Base-by-base conservation (phyloP, 108 stramenopile species). In the Mediolabrus comicus region DNA sequence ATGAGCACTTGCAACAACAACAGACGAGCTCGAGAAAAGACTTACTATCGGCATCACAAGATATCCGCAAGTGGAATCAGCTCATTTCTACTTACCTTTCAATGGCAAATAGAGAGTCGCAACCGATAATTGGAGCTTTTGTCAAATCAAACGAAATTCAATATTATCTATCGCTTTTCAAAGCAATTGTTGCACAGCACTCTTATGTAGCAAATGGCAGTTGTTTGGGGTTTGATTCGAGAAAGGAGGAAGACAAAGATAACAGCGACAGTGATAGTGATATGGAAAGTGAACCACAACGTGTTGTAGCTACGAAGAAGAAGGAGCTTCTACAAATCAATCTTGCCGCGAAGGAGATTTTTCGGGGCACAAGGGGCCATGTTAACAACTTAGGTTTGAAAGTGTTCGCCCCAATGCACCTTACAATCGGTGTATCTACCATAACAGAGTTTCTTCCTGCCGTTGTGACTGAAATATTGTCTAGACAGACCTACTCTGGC, bases 181-280 rank as follows among this genome's bases (percentile, higher is more conserved):
- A 67, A 56, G 54, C 77, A 36, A 43, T 78, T 22, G 43, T 60
- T 30, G 51, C 69, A 22, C 59, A 39, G 4, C 77, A 78, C 46
- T 63, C 77, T n/a, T 78, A 78, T 41, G 17, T 71, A 54, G 65
- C 77, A 39, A 78, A 78, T 60, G 33, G 77, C 22, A 63, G 76
- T 39, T 63, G 52, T 36, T 28, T 69, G 12, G 65, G 58, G 9
- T 49, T 11, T 33, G 30, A 59, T 61, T 29, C 14, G 24, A 67
- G 52, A 26, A 62, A 53, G 25, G 5, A 55, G 19, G 52, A 67
- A 55, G 34, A 26, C 11, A 53, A 67, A 24, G 32, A 26, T 3
- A 41, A 49, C 16, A 59, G 60, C 26, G 39, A 64, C 16, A 65
- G 46, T 29, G 59, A 53, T 31, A 59, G 66, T 35, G 69, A 67